These are phyloP conservation scores for Uromyces viciae-fabae DNA, from an alignment of 1,284 basidiomycete species.

Conservation along the genomic window DNA sequence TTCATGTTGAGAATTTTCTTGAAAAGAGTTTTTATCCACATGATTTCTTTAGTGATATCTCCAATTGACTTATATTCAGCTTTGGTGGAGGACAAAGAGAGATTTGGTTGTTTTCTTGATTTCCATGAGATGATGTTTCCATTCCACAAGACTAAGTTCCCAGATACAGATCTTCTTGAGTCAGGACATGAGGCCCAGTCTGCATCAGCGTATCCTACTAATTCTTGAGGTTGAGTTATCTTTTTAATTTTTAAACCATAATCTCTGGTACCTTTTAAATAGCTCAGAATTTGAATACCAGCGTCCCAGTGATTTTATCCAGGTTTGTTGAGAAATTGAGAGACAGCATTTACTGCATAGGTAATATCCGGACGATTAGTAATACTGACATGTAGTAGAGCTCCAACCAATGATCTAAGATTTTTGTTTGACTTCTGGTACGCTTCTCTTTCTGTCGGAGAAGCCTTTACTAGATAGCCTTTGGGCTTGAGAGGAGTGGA, in stretches of 20 bases:
- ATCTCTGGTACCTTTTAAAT: constrained; percentile 44
- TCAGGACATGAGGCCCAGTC: constrained; percentile 55
- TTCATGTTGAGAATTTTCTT: neutral
- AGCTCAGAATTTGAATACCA: neutral
- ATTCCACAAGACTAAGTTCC: constrained; percentile 55
- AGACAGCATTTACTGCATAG: neutral
- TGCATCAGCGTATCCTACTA: constrained; percentile 58
- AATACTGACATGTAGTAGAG: neutral
- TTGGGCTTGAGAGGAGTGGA: neutral
- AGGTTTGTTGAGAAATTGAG: neutral
- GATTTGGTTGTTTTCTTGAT: constrained; percentile 55
- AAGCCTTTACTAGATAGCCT: neutral
- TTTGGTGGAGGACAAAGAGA: constrained; percentile 56
- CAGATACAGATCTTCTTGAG: constrained; percentile 55
- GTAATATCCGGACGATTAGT: neutral
- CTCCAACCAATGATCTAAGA: neutral
- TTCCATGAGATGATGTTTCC: constrained; percentile 56
- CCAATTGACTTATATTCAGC: constrained; percentile 58
- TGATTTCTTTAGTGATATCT: constrained; percentile 59
- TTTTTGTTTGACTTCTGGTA: neutral
- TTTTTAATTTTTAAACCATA: constrained; percentile 55
- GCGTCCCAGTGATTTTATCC: neutral
- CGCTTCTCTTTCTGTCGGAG: neutral
- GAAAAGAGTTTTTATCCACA: constrained; percentile 54
- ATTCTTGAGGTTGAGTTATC: neutral